These are phyloP conservation scores for Arxiozyma heterogenica DNA, from an alignment of 1,139 yeast genomes.

Conservation along the genomic window DNA sequence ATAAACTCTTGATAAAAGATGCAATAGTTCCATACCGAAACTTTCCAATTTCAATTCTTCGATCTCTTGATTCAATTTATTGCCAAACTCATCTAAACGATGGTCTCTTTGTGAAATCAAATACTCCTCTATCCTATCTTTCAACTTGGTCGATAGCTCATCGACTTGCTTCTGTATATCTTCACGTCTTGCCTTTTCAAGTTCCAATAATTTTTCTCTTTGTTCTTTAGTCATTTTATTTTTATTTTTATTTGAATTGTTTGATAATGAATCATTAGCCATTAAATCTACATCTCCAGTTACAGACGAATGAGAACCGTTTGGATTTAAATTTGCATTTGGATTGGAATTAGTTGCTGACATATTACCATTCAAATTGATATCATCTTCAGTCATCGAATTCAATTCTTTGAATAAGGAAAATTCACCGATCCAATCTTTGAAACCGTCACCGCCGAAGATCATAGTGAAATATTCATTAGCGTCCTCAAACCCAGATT, in stretches of 20 bases:
- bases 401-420: slow-evolving; percentile 52
- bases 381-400: slow-evolving; percentile 44
- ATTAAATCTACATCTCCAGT: slow-evolving; percentile 1
- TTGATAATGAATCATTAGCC: slow-evolving; percentile 6
- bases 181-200: slow-evolving; percentile 48
- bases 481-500: slow-evolving; percentile 65
- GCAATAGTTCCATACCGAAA: slow-evolving; percentile 67
- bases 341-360: slow-evolving; percentile 2
- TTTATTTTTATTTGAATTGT: slow-evolving; percentile 27
- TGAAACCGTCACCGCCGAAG: slow-evolving; percentile 72
- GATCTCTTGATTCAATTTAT: slow-evolving; percentile 45
- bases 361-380: slow-evolving; percentile 25
- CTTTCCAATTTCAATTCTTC: slow-evolving; percentile 73
- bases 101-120: slow-evolving; percentile 28
- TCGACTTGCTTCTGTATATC: slow-evolving; percentile 48
- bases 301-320: not conserved
- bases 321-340: not conserved
- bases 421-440: slow-evolving; percentile 68
- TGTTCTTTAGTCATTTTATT: slow-evolving; percentile 37
- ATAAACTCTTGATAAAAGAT: slow-evolving; percentile 62
- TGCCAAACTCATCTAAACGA: slow-evolving; percentile 33
- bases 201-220: slow-evolving; percentile 44
- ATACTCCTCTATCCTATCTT: slow-evolving; percentile 35
- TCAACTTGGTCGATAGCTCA: slow-evolving; percentile 42
- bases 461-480: slow-evolving; percentile 58